Percentiles rank a stretch among this genome's conserved stretches.
Conservation (phyloP, 192 early-diverging fungal species). For the Rhizophagus sp. region DNA sequence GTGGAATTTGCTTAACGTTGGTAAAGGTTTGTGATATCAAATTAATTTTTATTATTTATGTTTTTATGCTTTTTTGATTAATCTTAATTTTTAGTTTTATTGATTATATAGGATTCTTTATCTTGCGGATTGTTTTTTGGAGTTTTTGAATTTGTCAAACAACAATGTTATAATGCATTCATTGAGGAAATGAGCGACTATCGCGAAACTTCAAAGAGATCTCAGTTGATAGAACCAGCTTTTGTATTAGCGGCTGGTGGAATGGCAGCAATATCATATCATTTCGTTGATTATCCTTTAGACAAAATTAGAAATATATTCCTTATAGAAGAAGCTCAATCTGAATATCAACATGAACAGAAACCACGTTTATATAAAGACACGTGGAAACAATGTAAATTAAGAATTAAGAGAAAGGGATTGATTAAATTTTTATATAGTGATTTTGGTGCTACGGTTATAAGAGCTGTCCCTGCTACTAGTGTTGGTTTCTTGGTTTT, state of each 20-base stretch:
- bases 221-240: constrained; percentile 48
- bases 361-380: constrained; percentile 43
- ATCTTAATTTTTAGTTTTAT: neutral
- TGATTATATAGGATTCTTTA: constrained; percentile 54
- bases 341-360: constrained; percentile 41
- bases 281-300: constrained; percentile 70
- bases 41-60: neutral
- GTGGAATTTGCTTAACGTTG: constrained; percentile 55
- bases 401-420: constrained; percentile 38
- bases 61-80: too few relatives aligned
- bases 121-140: constrained; percentile 79
- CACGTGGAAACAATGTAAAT: constrained; percentile 58
- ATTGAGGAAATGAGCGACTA: constrained; percentile 52
- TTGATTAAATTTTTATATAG: constrained; percentile 52
- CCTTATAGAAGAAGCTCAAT: constrained; percentile 62
- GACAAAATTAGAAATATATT: constrained; percentile 67
- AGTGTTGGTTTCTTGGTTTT: constrained; percentile 65
- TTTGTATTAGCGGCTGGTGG: constrained; percentile 62
- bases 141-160: constrained; percentile 74
- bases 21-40: constrained; percentile 42
- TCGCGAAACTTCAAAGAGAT: constrained; percentile 32
- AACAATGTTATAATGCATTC: constrained; percentile 67
- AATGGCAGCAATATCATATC: constrained; percentile 67
- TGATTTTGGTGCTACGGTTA: constrained; percentile 51
- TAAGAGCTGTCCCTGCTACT: constrained; percentile 57